Evolutionary conservation across 140 eudicot genomes (phyloP).

Genomic region (Oenanthe javanica): DNA sequence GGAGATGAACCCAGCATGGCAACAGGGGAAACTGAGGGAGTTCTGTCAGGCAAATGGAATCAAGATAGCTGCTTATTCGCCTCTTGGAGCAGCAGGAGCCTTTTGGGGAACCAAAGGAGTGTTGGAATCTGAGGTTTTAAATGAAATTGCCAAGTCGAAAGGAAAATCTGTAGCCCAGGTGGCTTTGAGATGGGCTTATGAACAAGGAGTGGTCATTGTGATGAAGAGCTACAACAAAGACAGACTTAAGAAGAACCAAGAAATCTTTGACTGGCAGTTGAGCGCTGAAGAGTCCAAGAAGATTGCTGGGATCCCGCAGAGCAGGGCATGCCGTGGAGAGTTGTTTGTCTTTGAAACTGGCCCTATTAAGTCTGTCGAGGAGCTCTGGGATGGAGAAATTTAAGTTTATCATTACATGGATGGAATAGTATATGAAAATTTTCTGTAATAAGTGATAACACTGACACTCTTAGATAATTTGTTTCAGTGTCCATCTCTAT

Average conservation of each 20-base stretch:
- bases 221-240: constrained; percentile 37
- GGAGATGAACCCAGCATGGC: constrained; percentile 20
- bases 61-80: neutral
- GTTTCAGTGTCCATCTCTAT: neutral
- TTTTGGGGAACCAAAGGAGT: constrained; percentile 29
- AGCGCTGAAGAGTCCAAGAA: constrained; percentile 21
- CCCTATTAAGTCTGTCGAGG: constrained; percentile 25
- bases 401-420: neutral
- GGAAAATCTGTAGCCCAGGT: constrained; percentile 38
- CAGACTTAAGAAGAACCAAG: constrained; percentile 31
- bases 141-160: constrained; percentile 22
- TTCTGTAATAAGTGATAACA: neutral
- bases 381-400: constrained; percentile 40
- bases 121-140: constrained; percentile 25
- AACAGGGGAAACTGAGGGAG: constrained; percentile 16
- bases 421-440: neutral
- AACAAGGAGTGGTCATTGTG: constrained; percentile 32
- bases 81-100: constrained; percentile 15
- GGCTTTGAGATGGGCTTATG: constrained; percentile 38
- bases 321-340: constrained; percentile 20
- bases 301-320: constrained; percentile 28
- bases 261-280: constrained; percentile 32
- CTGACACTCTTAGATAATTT: neutral
- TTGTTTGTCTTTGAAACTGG: constrained; percentile 22
- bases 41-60: constrained; percentile 14